Evolutionary conservation across 139 green algal species (phyloP), one percentile per base, ranked within the genome.

Genomic region (Yamagishiella unicocca): DNA sequence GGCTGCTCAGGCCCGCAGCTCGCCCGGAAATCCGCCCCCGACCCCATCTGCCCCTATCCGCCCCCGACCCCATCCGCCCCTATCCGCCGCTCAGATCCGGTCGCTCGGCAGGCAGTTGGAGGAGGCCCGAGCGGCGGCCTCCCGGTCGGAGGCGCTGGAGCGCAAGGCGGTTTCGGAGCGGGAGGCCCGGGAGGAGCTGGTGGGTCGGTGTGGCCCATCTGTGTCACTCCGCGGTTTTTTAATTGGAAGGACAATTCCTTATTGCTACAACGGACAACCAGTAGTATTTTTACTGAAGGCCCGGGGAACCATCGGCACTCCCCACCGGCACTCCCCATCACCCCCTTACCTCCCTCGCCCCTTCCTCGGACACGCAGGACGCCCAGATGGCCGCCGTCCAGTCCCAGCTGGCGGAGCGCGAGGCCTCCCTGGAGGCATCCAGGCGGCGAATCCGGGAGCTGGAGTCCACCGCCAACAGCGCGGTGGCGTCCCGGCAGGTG

Each of bases 151-250:
- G 31, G 33, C 21, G 27, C 33, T 67, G 43, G 64, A 86, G 43
- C 43, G 80, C 27, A 50, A 53, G 64, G 21, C 37, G 21, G 33
- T 43, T 14, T 31, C 31, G 62, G 80, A 68, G 43, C 42, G 64
- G 2, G 80, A 78, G 31, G 64, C 64, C 6, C 35, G 33, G 43
- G 80, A 86, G 64, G 80, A 86, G 43, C 17, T 66, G 80, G 80
- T 86, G 73, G 45, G 43, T 53, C 14, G 14, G 58, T 10, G 58
- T 68, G n/a, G n/a, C n/a, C n/a, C n/a, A n/a, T n/a, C n/a, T n/a
- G n/a, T n/a, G n/a, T n/a, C n/a, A n/a, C n/a, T n/a, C n/a, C n/a
- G n/a, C n/a, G n/a, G n/a, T n/a, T n/a, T n/a, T n/a, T n/a, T n/a
- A n/a, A n/a, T n/a, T n/a, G n/a, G n/a, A n/a, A n/a, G n/a, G n/a